These are phyloP conservation scores for Yarrowia galli DNA, from an alignment of 1,139 yeast species.

Conservation along the genomic window DNA sequence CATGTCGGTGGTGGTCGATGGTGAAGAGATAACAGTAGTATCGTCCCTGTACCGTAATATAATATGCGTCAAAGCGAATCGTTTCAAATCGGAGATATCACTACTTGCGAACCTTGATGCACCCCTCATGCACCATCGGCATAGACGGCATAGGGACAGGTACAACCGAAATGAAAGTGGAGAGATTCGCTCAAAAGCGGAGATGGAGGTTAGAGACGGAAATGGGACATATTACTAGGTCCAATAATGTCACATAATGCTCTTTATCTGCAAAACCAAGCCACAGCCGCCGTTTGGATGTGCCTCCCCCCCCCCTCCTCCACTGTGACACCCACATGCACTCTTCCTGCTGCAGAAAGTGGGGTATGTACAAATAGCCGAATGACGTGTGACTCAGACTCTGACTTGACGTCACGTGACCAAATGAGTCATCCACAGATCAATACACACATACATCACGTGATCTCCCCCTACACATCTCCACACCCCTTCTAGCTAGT, in stretches of 20 bases:
- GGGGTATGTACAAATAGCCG: not conserved
- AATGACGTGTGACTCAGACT: too few species aligned
- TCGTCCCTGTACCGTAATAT: too few species aligned
- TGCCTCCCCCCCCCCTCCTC: too few species aligned
- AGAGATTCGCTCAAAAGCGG: not conserved
- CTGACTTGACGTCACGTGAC: not conserved
- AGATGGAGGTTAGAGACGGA: not conserved
- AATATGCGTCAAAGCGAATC: too few species aligned
- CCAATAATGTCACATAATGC: not conserved
- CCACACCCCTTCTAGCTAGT: too few species aligned
- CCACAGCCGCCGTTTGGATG: too few species aligned
- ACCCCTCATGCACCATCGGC: slow-evolving; percentile 15
- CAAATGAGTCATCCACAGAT: too few species aligned
- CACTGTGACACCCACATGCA: not conserved
- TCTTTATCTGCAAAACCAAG: too few species aligned
- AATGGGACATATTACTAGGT: not conserved
- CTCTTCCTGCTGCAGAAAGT: not conserved
- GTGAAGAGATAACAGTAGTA: too few species aligned
- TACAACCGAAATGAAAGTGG: slow-evolving; percentile 3
- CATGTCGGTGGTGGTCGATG: too few species aligned
- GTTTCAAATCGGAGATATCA: not conserved
- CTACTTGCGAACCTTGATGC: slow-evolving; percentile 19
- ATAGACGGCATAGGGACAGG: not conserved
- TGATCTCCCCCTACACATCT: too few species aligned
- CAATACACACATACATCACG: too few species aligned